A percentile compares a stretch with the other conserved stretches of the same genome.
Conservation (phyloP, 129 eudicot genomes). For the Chrysanthemum makinoi region DNA sequence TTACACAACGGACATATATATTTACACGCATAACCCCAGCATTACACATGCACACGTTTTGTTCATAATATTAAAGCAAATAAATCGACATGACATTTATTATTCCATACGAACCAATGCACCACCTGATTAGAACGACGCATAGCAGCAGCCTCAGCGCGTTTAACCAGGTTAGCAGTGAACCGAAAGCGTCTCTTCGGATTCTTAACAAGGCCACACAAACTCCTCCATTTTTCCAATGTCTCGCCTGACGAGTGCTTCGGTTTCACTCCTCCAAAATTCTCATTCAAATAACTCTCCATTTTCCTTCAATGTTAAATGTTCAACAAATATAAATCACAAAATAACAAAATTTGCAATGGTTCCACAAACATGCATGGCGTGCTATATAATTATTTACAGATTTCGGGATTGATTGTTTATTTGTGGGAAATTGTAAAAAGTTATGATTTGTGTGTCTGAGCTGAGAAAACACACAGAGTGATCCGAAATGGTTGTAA, state of each 20-base stretch:
- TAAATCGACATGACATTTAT: neutral
- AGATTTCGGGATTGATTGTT: too few species aligned
- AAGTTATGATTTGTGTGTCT: conserved; percentile 20
- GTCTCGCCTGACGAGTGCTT: conserved; percentile 64
- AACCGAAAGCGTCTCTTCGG: conserved; percentile 82
- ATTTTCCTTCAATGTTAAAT: conserved; percentile 29
- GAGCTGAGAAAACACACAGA: conserved; percentile 20
- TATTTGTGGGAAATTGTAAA: neutral
- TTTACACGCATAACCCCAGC: too few species aligned
- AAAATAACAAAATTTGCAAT: neutral
- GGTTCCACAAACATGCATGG: neutral
- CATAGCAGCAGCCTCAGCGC: conserved; percentile 91
- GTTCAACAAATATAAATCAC: conserved; percentile 6
- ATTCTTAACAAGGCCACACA: conserved; percentile 90
- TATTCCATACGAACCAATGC: neutral
- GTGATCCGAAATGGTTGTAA: conserved; percentile 27
- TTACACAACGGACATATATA: neutral
- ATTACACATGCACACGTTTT: neutral
- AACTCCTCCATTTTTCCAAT: conserved; percentile 73
- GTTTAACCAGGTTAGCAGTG: conserved; percentile 86
- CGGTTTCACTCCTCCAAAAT: conserved; percentile 63
- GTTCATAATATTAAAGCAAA: neutral
- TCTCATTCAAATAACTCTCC: conserved; percentile 74
- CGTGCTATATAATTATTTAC: too few species aligned
- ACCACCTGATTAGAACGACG: conserved; percentile 82